Base-by-base conservation (phyloP, 148 eudicot species). In the Diospyros kaki region DNA sequence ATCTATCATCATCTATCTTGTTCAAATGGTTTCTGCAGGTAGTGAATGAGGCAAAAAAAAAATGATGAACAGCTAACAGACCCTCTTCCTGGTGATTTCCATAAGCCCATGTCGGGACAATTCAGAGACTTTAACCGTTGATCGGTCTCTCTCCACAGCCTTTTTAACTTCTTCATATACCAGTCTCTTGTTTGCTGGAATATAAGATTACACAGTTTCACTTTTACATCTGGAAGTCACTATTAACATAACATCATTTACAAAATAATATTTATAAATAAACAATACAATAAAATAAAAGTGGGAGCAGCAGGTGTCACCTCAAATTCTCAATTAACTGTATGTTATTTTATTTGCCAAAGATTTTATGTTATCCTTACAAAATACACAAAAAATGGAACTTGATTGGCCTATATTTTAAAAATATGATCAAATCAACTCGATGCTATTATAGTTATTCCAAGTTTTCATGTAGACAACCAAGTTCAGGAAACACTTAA, bases 81-180 rank as follows among this genome's bases (percentile, higher is more conserved):
- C 98, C 86, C 97, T 84, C 83, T 92, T 90, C 73, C 98, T 85
- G 58, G 96, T 94, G 69, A 94, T 92, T 84, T 92, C 96, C 98
- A 94, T 94, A 66, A 94, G 84, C 76, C 97, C 98, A 63, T 94
- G 83, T 78, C 84, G 87, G 10, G 98, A 94, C 72, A 94, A 79
- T 83, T 94, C 98, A 68, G 92, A 89, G 75, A 94, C 96, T 66
- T 86, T 89, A 67, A 92, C 92, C 42, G 77, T 83, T 72, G 97
- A 92, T 39, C 96, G 93, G 71, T 94, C 98, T 81, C 93, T 92
- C 78, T 86, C 92, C 74, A 92, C 97, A 68, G 97, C 96, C 76
- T 89, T 90, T 69, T 81, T 92, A 76, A 94, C 92, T 83, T 90
- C 93, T 84, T 94, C 97, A 81, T 92, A 94, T 64, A 94, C 92